Evolutionary conservation across 176 grass and related monocot species (phyloP).

Genomic region (Zea luxurians): DNA sequence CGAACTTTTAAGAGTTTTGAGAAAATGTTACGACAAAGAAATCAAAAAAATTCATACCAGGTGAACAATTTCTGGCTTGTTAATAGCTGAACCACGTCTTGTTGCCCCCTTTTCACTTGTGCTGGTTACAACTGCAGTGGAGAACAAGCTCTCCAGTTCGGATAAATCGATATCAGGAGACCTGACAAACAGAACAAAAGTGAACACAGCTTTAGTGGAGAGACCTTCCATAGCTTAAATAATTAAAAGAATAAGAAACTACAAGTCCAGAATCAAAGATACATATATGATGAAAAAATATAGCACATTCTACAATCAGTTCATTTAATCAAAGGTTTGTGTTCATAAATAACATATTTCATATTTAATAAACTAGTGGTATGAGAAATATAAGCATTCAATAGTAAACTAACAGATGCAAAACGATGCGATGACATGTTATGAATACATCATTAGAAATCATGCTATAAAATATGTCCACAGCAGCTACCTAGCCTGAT

Average conservation of each 20-base stretch:
- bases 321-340: conserved; percentile 31
- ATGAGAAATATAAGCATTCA: conserved; percentile 21
- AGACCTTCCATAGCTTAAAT: conserved; percentile 15
- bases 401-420: conserved; percentile 24
- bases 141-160: conserved; percentile 27
- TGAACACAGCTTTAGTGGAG: conserved; percentile 31
- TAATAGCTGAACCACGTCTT: conserved; percentile 64
- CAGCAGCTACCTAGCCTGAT: conserved; percentile 73
- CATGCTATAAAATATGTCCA: neutral
- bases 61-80: conserved; percentile 88
- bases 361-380: conserved; percentile 19
- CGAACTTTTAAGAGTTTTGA: neutral
- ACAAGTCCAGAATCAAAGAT: neutral
- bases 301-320: conserved; percentile 10
- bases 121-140: conserved; percentile 52
- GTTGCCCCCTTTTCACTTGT: conserved; percentile 67
- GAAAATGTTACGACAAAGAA: conserved; percentile 21
- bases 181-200: conserved; percentile 46
- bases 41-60: conserved; percentile 53
- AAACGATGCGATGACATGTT: conserved; percentile 18
- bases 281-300: conserved; percentile 15
- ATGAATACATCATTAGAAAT: conserved; percentile 25
- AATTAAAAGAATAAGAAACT: neutral
- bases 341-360: conserved; percentile 23
- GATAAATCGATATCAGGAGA: conserved; percentile 26